Conservation (phyloP, 495 filamentous ascomycete genomes). For the Aspergillus diversus region DNA sequence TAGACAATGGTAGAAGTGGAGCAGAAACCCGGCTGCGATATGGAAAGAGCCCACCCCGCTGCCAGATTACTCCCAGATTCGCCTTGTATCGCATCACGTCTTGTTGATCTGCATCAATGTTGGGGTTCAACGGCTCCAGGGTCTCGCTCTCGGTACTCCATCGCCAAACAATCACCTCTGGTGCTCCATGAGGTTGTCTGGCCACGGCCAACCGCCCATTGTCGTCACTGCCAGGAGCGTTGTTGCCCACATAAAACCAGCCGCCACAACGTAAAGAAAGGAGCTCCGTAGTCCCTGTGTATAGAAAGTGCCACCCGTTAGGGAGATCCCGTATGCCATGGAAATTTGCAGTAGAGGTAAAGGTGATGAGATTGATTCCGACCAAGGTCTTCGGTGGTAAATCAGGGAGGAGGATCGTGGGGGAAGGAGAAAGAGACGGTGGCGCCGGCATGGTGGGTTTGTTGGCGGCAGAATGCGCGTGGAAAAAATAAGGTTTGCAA, state of each 20-base stretch:
- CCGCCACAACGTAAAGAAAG: slow-evolving; percentile 62
- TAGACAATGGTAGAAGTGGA: slow-evolving; percentile 22
- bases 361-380: slow-evolving; percentile 57
- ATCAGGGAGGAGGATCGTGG: slow-evolving; percentile 50
- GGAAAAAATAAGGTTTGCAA: no score
- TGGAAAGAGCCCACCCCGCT: slow-evolving; percentile 44
- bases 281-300: slow-evolving; percentile 58
- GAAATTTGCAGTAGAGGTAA: slow-evolving; percentile 59
- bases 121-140: slow-evolving; percentile 30
- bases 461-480: no score
- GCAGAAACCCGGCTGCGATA: slow-evolving; percentile 46
- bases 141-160: slow-evolving; percentile 46
- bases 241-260: slow-evolving; percentile 61
- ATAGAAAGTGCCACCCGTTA: slow-evolving; percentile 63
- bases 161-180: slow-evolving; percentile 49
- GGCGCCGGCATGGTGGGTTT: background rate
- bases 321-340: slow-evolving; percentile 63
- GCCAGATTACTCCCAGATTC: slow-evolving; percentile 47
- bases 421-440: slow-evolving; percentile 33
- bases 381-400: slow-evolving; percentile 55
- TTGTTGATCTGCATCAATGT: slow-evolving; percentile 32
- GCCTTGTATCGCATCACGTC: slow-evolving; percentile 46
- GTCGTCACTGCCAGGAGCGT: slow-evolving; percentile 19
- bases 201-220: slow-evolving; percentile 14
- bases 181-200: background rate